Evolutionary conservation across 2,329 filamentous ascomycete genomes (phyloP), one percentile per base, ranked within the genome.

Genomic region (Alternaria sp.): DNA sequence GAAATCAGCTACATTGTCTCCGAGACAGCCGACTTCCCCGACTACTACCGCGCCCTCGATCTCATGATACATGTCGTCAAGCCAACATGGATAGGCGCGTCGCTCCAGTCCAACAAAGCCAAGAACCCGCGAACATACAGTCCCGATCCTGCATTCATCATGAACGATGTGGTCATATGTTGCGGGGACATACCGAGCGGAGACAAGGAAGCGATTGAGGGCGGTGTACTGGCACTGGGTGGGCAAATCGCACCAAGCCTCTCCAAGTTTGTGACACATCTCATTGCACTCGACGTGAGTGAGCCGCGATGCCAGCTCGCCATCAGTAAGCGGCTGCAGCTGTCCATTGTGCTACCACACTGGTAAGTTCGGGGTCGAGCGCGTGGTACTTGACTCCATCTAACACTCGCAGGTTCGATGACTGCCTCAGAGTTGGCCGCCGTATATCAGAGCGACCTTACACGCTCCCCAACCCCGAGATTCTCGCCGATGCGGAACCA

Each of bases 191-290:
- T 99, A 47, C 95, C 95, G 0, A 83, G 88, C 36, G 91, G 88
- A 36, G 95, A 99, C 78, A 92, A 93, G 75, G 94, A 98, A 80
- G 92, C 93, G 11, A 97, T 99, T 57, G 88, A 92, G 39, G 95
- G 94, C 11, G 94, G 93, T 1, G 92, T 94, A 2, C 82, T 97
- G 72, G 94, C 95, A 0, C 88, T 97, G 80, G 95, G 95, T 22
- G 95, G 95, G 16, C 87, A 92, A 70, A 92, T 94, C 73, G 89
- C 88, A 22, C 86, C 88, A 51, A 86, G 87, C 53, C 81, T 96
- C 46, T 89, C 89, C 5, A 91, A 88, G 58, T 78, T 90, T 64
- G 92, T 92, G 8, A 98, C 95, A 3, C 95, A 99, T 78, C 87
- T 99, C 55, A 94, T 96, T 61, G 92, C 94, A 5, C 82, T 97